Percentiles rank a stretch among this genome's conserved stretches.
These are phyloP conservation scores for Monocercomonoides exilis DNA, from an alignment of 78 protist genomes.

Conservation along the genomic window DNA sequence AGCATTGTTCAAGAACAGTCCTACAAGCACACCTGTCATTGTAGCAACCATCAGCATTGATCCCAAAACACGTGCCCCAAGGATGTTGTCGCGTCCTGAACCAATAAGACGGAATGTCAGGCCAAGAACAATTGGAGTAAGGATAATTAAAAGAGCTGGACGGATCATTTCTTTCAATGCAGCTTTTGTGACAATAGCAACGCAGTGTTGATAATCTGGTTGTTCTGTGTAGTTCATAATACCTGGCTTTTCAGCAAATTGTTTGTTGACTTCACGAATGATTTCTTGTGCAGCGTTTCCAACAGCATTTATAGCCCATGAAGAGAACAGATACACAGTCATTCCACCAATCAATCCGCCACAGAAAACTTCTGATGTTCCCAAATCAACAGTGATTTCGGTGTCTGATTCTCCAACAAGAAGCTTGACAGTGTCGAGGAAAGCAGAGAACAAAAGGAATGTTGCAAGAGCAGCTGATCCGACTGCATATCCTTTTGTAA, in stretches of 20 bases:
- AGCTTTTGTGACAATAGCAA: slow-evolving; percentile 45
- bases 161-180: slow-evolving; percentile 45
- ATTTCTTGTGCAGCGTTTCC: slow-evolving; percentile 56
- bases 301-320: slow-evolving; percentile 56
- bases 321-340: slow-evolving; percentile 50
- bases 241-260: slow-evolving; percentile 37
- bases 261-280: slow-evolving; percentile 47
- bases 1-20: slow-evolving; percentile 56
- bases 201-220: slow-evolving; percentile 49
- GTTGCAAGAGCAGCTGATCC: slow-evolving; percentile 65
- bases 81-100: slow-evolving; percentile 3
- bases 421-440: slow-evolving; percentile 27
- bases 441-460: slow-evolving; percentile 60
- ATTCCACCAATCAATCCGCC: slow-evolving; percentile 64
- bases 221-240: slow-evolving; percentile 27
- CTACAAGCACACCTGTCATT: slow-evolving; percentile 41
- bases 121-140: slow-evolving; percentile 38
- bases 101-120: slow-evolving; percentile 23
- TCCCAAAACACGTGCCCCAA: slow-evolving; percentile 15
- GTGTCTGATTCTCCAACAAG: background rate
- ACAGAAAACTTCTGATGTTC: slow-evolving; percentile 35
- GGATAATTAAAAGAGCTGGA: slow-evolving; percentile 46
- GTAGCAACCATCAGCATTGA: slow-evolving; percentile 28
- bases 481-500: slow-evolving; percentile 65
- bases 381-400: slow-evolving; percentile 14